Evolutionary conservation across 2,329 filamentous ascomycete genomes (phyloP).

Genomic region (Beauveria asiatica): DNA sequence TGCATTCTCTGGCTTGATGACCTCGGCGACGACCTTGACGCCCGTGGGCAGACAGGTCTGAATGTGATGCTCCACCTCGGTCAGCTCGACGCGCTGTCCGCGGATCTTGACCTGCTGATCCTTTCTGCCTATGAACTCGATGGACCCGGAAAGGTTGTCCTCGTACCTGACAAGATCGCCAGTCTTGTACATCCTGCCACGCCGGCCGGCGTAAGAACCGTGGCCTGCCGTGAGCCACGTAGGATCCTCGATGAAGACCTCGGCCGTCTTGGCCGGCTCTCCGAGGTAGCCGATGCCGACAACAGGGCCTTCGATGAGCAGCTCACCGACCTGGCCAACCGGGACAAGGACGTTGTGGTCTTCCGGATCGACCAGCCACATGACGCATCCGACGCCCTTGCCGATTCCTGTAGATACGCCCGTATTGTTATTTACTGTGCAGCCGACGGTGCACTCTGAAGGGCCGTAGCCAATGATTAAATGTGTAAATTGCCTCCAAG

Average conservation of each 20-base stretch:
- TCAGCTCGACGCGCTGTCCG: slow-evolving; percentile 56
- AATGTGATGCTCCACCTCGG: slow-evolving; percentile 44
- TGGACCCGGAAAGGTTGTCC: slow-evolving; percentile 41
- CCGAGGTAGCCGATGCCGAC: slow-evolving; percentile 55
- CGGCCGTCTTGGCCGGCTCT: slow-evolving; percentile 47
- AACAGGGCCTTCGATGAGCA: slow-evolving; percentile 50
- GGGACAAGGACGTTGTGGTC: slow-evolving; percentile 38
- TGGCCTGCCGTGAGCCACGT: slow-evolving; percentile 39
- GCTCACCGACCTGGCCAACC: slow-evolving; percentile 41
- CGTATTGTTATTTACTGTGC: slow-evolving; percentile 38
- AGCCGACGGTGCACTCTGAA: slow-evolving; percentile 46
- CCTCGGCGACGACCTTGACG: slow-evolving; percentile 38
- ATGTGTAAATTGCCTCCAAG: slow-evolving; percentile 37
- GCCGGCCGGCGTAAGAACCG: slow-evolving; percentile 26
- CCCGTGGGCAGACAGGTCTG: slow-evolving; percentile 33
- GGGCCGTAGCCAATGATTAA: slow-evolving; percentile 46
- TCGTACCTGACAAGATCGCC: slow-evolving; percentile 51
- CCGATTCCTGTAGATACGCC: slow-evolving; percentile 37
- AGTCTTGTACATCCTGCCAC: slow-evolving; percentile 47
- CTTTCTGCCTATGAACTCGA: slow-evolving; percentile 53
- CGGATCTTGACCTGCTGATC: slow-evolving; percentile 61
- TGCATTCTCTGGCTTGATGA: slow-evolving; percentile 36
- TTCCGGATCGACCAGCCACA: slow-evolving; percentile 44
- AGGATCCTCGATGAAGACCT: slow-evolving; percentile 49
- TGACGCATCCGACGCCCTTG: slow-evolving; percentile 35